Percentiles rank a stretch among this genome's conserved stretches.
These are phyloP conservation scores for Paraleonurus japonicus DNA, from an alignment of 257 asterid species.

Conservation along the genomic window DNA sequence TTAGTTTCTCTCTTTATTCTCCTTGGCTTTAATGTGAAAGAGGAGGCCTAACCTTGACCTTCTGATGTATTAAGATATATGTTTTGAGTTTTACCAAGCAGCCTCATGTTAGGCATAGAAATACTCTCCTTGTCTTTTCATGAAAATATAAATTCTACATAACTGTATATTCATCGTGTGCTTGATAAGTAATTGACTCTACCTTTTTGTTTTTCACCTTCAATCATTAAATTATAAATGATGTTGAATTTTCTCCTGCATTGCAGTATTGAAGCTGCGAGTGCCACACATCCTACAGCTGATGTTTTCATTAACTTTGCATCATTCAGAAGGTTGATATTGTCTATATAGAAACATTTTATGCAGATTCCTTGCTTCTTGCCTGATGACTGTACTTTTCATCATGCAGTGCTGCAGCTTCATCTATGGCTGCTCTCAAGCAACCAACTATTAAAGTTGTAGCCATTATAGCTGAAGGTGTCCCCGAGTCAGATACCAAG, in stretches of 20 bases:
- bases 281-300: constrained; percentile 95
- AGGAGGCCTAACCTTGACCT: not conserved
- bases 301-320: constrained; percentile 99
- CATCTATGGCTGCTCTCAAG: constrained; percentile 95
- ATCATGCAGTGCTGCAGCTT: constrained; percentile 93
- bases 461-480: constrained; percentile 99
- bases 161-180: not conserved
- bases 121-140: not conserved
- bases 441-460: constrained; percentile 95
- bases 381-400: constrained; percentile 23
- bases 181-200: not conserved
- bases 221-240: constrained; percentile 8
- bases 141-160: not conserved
- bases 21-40: constrained; percentile 4
- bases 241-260: constrained; percentile 9
- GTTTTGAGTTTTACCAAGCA: not conserved
- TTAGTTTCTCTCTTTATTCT: constrained; percentile 8
- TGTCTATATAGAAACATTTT: constrained; percentile 10
- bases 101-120: not conserved
- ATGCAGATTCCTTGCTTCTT: constrained; percentile 22
- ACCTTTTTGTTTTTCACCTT: not conserved
- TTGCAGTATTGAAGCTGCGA: constrained; percentile 87
- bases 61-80: not conserved
- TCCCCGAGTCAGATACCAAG: constrained; percentile 92
- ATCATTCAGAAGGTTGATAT: constrained; percentile 86